Evolutionary conservation across 1,284 basidiomycete genomes (phyloP), one percentile per base, ranked within the genome.

Genomic region (Microbotryum silenes-acaulis): DNA sequence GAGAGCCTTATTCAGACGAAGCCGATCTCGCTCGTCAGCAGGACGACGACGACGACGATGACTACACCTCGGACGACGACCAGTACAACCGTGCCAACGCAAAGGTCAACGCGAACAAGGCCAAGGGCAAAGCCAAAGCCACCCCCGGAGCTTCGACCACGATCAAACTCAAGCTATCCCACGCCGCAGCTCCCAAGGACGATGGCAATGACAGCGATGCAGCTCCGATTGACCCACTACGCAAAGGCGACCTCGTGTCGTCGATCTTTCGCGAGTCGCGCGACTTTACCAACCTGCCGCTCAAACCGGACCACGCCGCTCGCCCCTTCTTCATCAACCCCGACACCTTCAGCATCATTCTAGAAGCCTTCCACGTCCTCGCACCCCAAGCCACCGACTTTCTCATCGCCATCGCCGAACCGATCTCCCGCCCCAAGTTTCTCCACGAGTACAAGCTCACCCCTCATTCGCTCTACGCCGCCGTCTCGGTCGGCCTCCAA

Each of bases 381-480:
- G 94, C 96, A 31, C 90, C 94, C 72, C 92, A 97, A 76, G 96
- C 96, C 4, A 94, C 98, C 77, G 96, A 99, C 75, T 98, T 99
- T 72, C 81, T 98, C 48, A 90, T 96, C 60, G 94, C 96, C 54
- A 97, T 99, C 57, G 91, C 92, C 71, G 96, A 99, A 78, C 96
- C 96, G 68, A 92, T 98, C 73, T 97, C 93, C 80, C 87, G 96
- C 79, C 96, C 96, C 49, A 86, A 89, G 42, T 90, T 96, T 77
- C 94, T 98, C 66, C 96, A 99, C 78, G 96, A 98, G 80, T 99
- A 97, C 82, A 92, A 96, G 78, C 85, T 99, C 72, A 97, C 94
- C 55, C 88, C 93, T 52, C 96, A 97, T 76, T 97, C 93, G 27
- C 81, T 99, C 31, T 97, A 98, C 77, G 96, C 96, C 57, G 96